phyloP scores from a whole-genome alignment of 768 basidiomycete species.

The Ramaria sp. region DNA sequence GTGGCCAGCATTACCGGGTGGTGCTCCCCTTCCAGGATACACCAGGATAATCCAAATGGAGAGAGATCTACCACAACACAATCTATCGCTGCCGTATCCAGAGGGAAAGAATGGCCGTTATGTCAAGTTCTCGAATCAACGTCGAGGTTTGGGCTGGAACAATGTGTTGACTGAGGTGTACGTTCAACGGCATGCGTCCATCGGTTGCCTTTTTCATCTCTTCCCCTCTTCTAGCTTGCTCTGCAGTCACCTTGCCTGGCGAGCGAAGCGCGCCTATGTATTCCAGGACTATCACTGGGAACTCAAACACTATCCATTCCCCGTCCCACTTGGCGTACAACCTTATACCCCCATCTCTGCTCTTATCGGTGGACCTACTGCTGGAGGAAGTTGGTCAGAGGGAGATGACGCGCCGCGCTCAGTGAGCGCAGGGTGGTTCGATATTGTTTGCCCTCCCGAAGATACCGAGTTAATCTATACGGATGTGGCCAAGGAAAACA shows the following conservation, averaged over 20 bases:
- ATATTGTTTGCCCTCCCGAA: slow-evolving; percentile 31
- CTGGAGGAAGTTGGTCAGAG: no score
- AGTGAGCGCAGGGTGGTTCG: slow-evolving; percentile 39
- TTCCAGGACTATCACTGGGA: slow-evolving; percentile 37
- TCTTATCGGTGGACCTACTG: slow-evolving; percentile 44
- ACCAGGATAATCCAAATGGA: slow-evolving; percentile 17
- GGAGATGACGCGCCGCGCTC: slow-evolving; percentile 22
- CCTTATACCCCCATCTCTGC: slow-evolving; percentile 45
- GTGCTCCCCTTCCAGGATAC: not conserved
- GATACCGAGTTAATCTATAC: no score
- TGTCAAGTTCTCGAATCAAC: slow-evolving; percentile 40
- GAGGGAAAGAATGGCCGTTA: slow-evolving; percentile 21
- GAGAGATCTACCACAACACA: slow-evolving; percentile 28
- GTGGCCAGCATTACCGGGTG: no score
- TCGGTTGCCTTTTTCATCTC: no score
- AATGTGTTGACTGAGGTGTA: slow-evolving; percentile 53
- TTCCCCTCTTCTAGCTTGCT: no score
- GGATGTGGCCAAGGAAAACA: no score
- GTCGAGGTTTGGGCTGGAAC: slow-evolving; percentile 54
- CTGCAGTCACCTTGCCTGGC: slow-evolving; percentile 41
- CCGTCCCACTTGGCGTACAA: slow-evolving; percentile 35
- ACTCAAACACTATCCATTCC: slow-evolving; percentile 41
- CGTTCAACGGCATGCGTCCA: no score
- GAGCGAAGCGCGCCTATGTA: slow-evolving; percentile 31
- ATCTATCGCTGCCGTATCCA: slow-evolving; percentile 16